Base-by-base conservation (phyloP, 2,329 filamentous ascomycete genomes). In the Pestalotiopsis sp. region DNA sequence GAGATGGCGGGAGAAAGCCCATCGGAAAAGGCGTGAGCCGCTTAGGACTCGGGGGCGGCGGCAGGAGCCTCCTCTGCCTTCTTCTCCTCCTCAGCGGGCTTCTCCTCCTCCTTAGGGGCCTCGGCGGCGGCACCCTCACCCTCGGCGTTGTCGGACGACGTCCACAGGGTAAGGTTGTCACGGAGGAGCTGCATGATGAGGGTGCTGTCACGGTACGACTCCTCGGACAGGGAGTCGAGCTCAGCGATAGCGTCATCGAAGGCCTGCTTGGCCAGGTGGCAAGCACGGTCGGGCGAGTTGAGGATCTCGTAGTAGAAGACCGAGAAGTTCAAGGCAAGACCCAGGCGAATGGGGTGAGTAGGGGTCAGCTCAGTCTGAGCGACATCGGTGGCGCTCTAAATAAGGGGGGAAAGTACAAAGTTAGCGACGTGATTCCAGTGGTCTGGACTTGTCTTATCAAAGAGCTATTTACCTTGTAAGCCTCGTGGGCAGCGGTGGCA, bases 271-370 rank as follows among this genome's bases (percentile, higher is more conserved):
- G 95, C 95, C 75, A 98, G 91, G 83, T 98, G 95, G 91, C 95
- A 98, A 80, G 95, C 95, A 81, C 93, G 94, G 85, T 98, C 95
- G 79, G 95, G 95, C 45, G 95, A 97, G 92, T 98, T 98, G 81
- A 98, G 88, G 82, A 98, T 98, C 90, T 98, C 96, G 85, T 98
- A 97, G 91, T 97, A 97, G 89, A 98, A 98, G 79, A 98, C 95
- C 73, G 95, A 98, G 91, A 98, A 98, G 92, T 98, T 98, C 77
- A 98, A 91, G 76, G 95, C 95, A 79, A 98, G 92, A 83, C 95
- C 95, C 74, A 98, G 93, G 79, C 95, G 95, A 87, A 98, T 98
- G 78, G 95, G 95, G 89, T 98, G 95, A 71, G 96, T 98, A 72
- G 95, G 95, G 72, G 95, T 95, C 77, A 98, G 92, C 85, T 98